Conservation (phyloP, 257 asterid genomes). For the Parsonsia alboflavescens region DNA sequence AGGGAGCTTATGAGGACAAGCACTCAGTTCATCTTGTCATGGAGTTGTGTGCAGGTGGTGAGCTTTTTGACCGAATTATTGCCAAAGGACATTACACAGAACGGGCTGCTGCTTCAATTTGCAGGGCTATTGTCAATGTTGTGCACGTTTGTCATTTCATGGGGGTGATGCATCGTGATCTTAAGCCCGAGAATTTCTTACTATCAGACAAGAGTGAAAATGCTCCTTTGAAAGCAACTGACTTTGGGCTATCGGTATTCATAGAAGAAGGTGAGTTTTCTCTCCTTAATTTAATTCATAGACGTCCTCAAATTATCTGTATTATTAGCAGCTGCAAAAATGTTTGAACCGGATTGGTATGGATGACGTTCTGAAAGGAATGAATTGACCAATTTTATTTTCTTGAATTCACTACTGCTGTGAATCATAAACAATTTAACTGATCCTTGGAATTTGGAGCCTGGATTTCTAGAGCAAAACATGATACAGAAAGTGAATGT, state of each 20-base stretch:
- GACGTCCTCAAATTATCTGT: neutral
- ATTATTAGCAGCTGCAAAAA: no score
- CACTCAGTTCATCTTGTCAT: constrained; percentile 64
- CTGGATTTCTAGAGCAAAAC: neutral
- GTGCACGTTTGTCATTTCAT: constrained; percentile 74
- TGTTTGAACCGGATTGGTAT: neutral
- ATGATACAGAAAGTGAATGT: neutral
- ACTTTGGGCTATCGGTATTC: constrained; percentile 76
- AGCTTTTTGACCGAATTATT: constrained; percentile 70
- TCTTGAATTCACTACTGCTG: neutral
- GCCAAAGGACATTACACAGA: constrained; percentile 74
- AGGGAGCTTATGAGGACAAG: constrained; percentile 75
- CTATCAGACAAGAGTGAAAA: constrained; percentile 51
- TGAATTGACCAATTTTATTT: neutral
- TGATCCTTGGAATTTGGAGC: neutral
- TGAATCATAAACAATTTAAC: neutral
- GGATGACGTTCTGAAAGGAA: neutral
- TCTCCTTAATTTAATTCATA: neutral
- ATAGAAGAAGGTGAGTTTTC: constrained; percentile 54
- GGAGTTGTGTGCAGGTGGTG: constrained; percentile 86
- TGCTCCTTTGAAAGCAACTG: constrained; percentile 66
- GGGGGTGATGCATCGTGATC: constrained; percentile 84
- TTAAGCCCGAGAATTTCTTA: constrained; percentile 80
- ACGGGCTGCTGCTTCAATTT: constrained; percentile 60
- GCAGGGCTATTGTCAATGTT: constrained; percentile 65